phyloP scores from a whole-genome alignment of 768 basidiomycete species.

The Termitomyces sp. region DNA sequence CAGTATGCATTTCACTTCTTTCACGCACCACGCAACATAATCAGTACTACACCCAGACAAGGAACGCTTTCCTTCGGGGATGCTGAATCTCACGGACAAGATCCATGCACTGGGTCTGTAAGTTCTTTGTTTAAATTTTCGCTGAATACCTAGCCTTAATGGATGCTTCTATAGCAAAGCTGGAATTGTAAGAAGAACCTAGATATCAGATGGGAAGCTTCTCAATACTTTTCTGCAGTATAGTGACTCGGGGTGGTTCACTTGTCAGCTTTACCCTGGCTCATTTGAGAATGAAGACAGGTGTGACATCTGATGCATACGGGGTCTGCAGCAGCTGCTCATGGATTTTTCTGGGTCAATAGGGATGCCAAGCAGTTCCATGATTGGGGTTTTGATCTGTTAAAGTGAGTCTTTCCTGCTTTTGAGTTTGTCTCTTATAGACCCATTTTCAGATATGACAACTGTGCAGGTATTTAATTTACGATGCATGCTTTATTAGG shows the following conservation, averaged over 20 bases:
- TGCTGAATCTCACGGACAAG: constrained; percentile 48
- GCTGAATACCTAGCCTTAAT: not conserved
- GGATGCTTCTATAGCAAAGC: constrained; percentile 25
- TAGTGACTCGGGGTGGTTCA: constrained; percentile 65
- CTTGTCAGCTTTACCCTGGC: constrained; percentile 62
- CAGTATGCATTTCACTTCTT: constrained; percentile 25
- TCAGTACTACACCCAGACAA: not conserved
- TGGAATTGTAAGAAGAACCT: constrained; percentile 28
- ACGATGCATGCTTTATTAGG: not conserved
- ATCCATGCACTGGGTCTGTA: constrained; percentile 58
- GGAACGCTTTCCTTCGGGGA: constrained; percentile 50
- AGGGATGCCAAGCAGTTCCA: constrained; percentile 53
- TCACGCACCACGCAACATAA: not conserved
- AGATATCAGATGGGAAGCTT: not conserved
- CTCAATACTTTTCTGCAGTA: constrained; percentile 26
- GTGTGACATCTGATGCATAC: not conserved
- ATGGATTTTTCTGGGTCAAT: constrained; percentile 3
- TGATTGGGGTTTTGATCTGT: constrained; percentile 63
- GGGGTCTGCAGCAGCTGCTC: too few species aligned
- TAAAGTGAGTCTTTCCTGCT: constrained; percentile 39
- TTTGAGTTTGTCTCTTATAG: not conserved
- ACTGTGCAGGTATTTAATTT: constrained; percentile 38
- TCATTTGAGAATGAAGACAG: constrained; percentile 50
- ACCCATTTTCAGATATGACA: constrained; percentile 36
- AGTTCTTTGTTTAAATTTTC: not conserved